Evolutionary conservation across 306 rosid genomes (phyloP), one percentile per base, ranked within the genome.

Genomic region (Prunus mongolica): DNA sequence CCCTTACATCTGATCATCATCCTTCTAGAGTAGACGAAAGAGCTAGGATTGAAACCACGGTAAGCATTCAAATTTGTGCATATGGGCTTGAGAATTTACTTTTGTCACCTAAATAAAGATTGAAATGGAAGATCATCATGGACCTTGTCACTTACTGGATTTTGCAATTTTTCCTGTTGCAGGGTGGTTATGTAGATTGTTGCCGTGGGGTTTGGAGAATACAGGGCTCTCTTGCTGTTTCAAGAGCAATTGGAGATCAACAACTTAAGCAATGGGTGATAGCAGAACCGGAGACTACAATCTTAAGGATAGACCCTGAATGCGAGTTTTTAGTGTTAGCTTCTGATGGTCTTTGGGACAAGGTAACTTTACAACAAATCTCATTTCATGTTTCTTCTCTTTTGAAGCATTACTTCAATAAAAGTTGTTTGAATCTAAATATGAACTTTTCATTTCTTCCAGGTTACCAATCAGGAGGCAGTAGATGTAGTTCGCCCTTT

Each of bases 311-410:
- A 6, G 55, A 68, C 20, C 74, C 77, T 12, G 79, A 82, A 18
- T 85, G 86, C 68, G 84, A 82, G 80, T 85, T 85, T 83, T 78
- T 87, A 54, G 78, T 87, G 64, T 79, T 87, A 73, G 91, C 87
- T 65, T 87, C 91, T 9, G 89, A 87, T 70, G 89, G 91, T 15
- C 81, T 87, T 69, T 87, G 87, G 91, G 89, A 85, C 82, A 84
- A 82, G 87, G 90, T 87, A 79, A 49, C 27, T 67, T 47, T 12
- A 61, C 24, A 62, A 46, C 13, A 16, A 65, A 49, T 47, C 25
- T 54, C 32, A 46, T 25, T 12, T 49, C 63, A 25, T 11, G 27
- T 57, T n/a, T 19, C 56, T 4, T 16, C 22, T 38, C 8, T 49
- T 70, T 15, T 22, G 22, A 34, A 20, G 1, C n/a, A 69, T 61